Conservation (phyloP, 768 basidiomycete genomes). For the Hortiboletus campestris region DNA sequence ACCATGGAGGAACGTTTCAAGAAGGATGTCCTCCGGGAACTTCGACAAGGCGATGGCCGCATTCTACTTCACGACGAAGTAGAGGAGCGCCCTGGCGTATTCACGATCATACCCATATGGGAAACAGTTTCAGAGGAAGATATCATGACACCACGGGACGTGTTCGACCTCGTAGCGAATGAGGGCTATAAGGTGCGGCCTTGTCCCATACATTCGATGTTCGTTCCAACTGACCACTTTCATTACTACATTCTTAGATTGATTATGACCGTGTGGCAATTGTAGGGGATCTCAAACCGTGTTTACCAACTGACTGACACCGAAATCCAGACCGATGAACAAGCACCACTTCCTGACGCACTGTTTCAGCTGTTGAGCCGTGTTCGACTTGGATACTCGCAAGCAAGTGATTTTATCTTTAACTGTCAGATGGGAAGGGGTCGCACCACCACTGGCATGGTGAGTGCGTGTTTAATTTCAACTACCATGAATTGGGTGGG, state of each 20-base stretch:
- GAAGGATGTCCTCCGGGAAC: constrained; percentile 80
- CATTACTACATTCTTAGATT: constrained; percentile 58
- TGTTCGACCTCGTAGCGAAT: constrained; percentile 66
- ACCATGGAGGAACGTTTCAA: constrained; percentile 88
- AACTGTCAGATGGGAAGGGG: constrained; percentile 97
- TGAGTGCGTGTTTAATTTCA: constrained; percentile 83
- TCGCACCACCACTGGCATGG: constrained; percentile 95
- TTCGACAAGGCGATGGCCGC: constrained; percentile 65
- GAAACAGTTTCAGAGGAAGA: constrained; percentile 79
- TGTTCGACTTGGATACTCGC: constrained; percentile 54
- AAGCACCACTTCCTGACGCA: constrained; percentile 89
- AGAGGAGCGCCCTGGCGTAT: constrained; percentile 87
- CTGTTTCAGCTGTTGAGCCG: constrained; percentile 77
- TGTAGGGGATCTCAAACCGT: constrained; percentile 42
- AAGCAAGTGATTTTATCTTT: constrained; percentile 80
- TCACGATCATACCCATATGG: constrained; percentile 93
- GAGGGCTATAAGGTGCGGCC: constrained; percentile 66
- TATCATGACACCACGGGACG: constrained; percentile 85
- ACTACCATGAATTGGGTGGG: constrained; percentile 62
- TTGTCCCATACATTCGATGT: background rate
- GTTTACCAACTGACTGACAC: constrained; percentile 3
- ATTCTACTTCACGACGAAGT: constrained; percentile 94
- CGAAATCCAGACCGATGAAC: constrained; percentile 83
- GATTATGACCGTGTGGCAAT: constrained; percentile 90
- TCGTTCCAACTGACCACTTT: constrained; percentile 2